Evolutionary conservation across 2,329 filamentous ascomycete genomes (phyloP).

Genomic region (Botrytis deweyae): DNA sequence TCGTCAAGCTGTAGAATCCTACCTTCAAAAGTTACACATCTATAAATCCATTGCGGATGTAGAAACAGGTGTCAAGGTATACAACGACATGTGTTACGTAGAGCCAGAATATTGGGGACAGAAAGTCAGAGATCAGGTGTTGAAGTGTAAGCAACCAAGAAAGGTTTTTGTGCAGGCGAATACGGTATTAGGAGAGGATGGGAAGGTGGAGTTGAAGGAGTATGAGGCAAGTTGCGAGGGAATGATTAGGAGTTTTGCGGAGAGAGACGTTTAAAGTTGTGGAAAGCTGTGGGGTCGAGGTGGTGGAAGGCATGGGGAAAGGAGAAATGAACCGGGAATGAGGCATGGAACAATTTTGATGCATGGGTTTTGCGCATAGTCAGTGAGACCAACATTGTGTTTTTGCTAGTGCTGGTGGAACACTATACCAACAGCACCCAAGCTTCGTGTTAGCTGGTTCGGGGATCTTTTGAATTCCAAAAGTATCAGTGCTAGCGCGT

Average conservation of each 20-base stretch:
- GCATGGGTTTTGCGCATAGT: not conserved
- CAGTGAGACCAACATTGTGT: not conserved
- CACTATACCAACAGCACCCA: not conserved
- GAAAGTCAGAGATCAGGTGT: constrained; percentile 72
- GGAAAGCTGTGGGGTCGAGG: constrained; percentile 27
- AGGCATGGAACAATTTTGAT: not conserved
- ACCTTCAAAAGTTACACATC: constrained; percentile 87
- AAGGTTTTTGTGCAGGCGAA: constrained; percentile 96
- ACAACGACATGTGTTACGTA: constrained; percentile 79
- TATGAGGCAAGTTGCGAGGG: constrained; percentile 80
- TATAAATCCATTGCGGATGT: constrained; percentile 91
- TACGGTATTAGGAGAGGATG: constrained; percentile 68
- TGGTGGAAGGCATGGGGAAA: not conserved
- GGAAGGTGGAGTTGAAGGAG: constrained; percentile 75
- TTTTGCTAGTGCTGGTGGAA: not conserved
- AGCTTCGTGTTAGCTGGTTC: not conserved
- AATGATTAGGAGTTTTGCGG: constrained; percentile 79
- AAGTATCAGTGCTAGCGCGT: not conserved
- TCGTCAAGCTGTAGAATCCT: constrained; percentile 76
- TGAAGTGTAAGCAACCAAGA: constrained; percentile 76
- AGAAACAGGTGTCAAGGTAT: constrained; percentile 73
- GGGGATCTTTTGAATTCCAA: not conserved
- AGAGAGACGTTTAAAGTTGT: constrained; percentile 44
- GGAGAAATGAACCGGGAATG: not conserved
- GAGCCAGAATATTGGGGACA: constrained; percentile 80